Evolutionary conservation across 1,284 basidiomycete genomes (phyloP).

Genomic region (Malassezia sp.): DNA sequence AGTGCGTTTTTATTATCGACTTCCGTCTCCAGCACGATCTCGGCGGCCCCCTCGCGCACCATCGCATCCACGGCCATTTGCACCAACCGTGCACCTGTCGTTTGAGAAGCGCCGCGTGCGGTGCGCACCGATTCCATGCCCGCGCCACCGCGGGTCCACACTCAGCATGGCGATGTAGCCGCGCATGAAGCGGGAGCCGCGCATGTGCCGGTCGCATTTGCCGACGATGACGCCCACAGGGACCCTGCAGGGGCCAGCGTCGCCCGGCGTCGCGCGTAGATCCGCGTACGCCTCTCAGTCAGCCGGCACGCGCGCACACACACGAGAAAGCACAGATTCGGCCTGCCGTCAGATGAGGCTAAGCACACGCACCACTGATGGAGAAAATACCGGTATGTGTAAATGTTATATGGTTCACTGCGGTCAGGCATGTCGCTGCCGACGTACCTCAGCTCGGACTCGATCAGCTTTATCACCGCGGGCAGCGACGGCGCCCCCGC

Average conservation of each 20-base stretch:
- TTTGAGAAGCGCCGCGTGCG: no score
- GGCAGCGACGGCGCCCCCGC: slow-evolving; percentile 54
- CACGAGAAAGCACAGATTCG: slow-evolving; percentile 81
- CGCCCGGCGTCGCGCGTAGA: background rate
- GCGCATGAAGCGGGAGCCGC: slow-evolving; percentile 56
- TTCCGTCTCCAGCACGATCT: slow-evolving; percentile 87
- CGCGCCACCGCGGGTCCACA: slow-evolving; percentile 23
- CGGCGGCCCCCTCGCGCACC: slow-evolving; percentile 11
- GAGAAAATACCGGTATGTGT: slow-evolving; percentile 60
- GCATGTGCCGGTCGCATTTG: slow-evolving; percentile 74
- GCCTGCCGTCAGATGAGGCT: slow-evolving; percentile 44
- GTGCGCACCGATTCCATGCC: slow-evolving; percentile 69
- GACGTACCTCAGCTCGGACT: slow-evolving; percentile 46
- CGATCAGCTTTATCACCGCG: slow-evolving; percentile 36
- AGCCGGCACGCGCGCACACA: background rate
- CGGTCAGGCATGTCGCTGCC: background rate
- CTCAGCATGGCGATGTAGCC: slow-evolving; percentile 94
- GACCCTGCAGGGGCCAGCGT: background rate
- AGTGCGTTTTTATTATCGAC: slow-evolving; percentile 79
- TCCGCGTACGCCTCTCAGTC: background rate
- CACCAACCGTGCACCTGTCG: slow-evolving; percentile 53
- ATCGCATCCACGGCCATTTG: slow-evolving; percentile 20
- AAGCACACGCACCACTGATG: slow-evolving; percentile 63
- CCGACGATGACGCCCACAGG: slow-evolving; percentile 71
- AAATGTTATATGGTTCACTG: slow-evolving; percentile 90